Conservation (phyloP, 306 rosid species). For the Begonia fuchsioides region DNA sequence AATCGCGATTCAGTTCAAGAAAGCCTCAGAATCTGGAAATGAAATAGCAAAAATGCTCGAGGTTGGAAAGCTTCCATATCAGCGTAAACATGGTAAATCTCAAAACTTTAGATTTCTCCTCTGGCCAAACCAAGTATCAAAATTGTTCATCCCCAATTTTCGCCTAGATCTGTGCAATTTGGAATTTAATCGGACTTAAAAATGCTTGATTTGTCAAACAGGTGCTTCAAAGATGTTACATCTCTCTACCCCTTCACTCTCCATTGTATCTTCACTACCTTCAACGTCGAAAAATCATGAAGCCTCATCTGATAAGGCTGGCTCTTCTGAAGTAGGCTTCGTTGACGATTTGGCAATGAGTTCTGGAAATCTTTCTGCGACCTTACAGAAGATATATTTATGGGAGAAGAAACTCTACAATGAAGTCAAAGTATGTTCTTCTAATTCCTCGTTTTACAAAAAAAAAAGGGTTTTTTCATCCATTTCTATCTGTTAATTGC, state of each 20-base stretch:
- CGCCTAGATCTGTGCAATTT: no score
- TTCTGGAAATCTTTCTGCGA: slow-evolving; percentile 62
- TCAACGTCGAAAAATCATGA: slow-evolving; percentile 42
- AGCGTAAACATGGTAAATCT: slow-evolving; percentile 41
- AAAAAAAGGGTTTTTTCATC: not conserved
- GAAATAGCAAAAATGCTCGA: slow-evolving; percentile 65
- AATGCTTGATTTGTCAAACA: slow-evolving; percentile 17
- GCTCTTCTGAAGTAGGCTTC: slow-evolving; percentile 19
- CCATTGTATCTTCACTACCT: slow-evolving; percentile 48
- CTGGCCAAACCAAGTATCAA: no score
- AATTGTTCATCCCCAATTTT: no score
- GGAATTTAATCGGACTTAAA: no score
- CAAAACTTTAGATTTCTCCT: slow-evolving; percentile 12
- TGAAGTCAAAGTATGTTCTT: slow-evolving; percentile 68
- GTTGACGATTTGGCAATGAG: slow-evolving; percentile 35
- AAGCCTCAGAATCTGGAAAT: slow-evolving; percentile 67
- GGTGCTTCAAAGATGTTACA: slow-evolving; percentile 69
- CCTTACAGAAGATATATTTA: slow-evolving; percentile 67
- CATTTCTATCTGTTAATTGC: not conserved
- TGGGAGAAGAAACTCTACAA: slow-evolving; percentile 94
- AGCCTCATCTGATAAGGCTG: slow-evolving; percentile 29
- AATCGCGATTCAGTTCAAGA: slow-evolving; percentile 58
- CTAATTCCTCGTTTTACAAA: slow-evolving; percentile 3
- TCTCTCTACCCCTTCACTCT: slow-evolving; percentile 40
- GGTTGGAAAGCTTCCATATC: slow-evolving; percentile 59